phyloP scores from a whole-genome alignment of 1,284 basidiomycete genomes.

The Cutaneotrichosporon sp. region DNA sequence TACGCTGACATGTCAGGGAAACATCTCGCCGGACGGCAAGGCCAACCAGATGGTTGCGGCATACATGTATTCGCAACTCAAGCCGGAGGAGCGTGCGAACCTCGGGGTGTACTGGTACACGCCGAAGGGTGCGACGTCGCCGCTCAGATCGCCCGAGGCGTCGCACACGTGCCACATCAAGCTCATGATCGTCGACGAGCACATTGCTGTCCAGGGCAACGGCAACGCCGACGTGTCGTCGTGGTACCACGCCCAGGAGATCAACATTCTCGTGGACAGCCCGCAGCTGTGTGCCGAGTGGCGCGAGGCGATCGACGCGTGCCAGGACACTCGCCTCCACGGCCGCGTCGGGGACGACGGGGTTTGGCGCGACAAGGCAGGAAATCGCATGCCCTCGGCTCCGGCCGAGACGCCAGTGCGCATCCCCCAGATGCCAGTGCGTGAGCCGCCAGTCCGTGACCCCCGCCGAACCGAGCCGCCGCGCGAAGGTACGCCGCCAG shows the following conservation, averaged over 20 bases:
- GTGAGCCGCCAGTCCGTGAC: conserved; percentile 1
- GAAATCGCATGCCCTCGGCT: conserved; percentile 1
- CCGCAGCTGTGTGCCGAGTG: conserved; percentile 57
- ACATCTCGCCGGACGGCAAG: conserved; percentile 62
- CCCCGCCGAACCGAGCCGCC: neutral
- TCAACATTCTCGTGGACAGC: conserved; percentile 66
- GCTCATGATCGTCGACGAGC: conserved; percentile 62
- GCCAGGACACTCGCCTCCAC: conserved; percentile 63
- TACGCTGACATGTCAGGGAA: conserved; percentile 14
- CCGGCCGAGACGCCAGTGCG: neutral
- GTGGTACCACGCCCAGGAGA: conserved; percentile 71
- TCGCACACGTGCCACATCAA: conserved; percentile 70
- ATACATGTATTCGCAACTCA: conserved; percentile 56
- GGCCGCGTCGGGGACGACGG: conserved; percentile 45
- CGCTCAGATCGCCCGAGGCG: conserved; percentile 59
- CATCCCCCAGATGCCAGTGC: neutral
- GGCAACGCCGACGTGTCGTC: conserved; percentile 57
- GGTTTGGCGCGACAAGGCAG: conserved; percentile 29
- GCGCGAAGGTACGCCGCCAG: too few relatives aligned
- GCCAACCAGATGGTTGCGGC: conserved; percentile 67
- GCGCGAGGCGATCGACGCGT: conserved; percentile 57
- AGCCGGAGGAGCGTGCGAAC: conserved; percentile 50
- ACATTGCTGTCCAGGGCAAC: conserved; percentile 55
- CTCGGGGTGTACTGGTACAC: conserved; percentile 61
- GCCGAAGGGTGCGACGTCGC: conserved; percentile 56